Evolutionary conservation across 2,329 filamentous ascomycete species (phyloP).

Genomic region (Sporothrix dimorphospora): DNA sequence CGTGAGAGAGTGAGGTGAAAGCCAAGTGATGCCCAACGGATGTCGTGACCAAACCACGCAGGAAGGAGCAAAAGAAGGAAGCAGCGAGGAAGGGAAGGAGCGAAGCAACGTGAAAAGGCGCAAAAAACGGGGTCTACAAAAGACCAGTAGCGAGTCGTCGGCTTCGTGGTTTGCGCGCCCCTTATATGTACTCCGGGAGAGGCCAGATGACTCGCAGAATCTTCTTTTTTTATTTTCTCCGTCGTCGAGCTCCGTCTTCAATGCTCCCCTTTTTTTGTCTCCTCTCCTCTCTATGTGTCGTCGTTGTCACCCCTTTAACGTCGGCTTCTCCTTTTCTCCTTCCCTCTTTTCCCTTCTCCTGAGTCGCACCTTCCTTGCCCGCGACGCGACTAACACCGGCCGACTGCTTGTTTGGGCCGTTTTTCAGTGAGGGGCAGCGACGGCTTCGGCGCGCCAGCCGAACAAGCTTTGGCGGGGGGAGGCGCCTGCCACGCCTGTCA

Average conservation of each 20-base stretch:
- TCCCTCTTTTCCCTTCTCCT: not conserved
- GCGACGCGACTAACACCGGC: slow-evolving; percentile 19
- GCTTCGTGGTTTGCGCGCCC: not conserved
- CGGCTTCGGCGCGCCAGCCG: not conserved
- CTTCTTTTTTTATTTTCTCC: slow-evolving; percentile 9
- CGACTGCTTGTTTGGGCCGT: slow-evolving; percentile 18
- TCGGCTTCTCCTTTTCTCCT: not conserved
- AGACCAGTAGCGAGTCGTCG: not conserved
- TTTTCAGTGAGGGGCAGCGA: slow-evolving; percentile 7
- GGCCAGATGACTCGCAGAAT: slow-evolving; percentile 11
- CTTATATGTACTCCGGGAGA: slow-evolving; percentile 1
- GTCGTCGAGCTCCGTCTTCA: slow-evolving; percentile 9
- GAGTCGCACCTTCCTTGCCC: slow-evolving; percentile 13
- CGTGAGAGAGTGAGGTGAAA: too few relatives aligned
- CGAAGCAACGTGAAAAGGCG: slow-evolving; percentile 1
- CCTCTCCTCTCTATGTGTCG: not conserved
- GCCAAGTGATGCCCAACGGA: not conserved
- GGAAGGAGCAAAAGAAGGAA: not conserved
- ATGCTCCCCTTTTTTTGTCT: not conserved
- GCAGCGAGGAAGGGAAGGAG: slow-evolving; percentile 11
- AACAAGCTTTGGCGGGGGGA: slow-evolving; percentile 15
- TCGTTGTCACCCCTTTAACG: not conserved
- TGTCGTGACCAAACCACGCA: not conserved
- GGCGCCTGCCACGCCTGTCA: not conserved
- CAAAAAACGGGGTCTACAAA: not conserved